phyloP scores from a whole-genome alignment of 2,329 filamentous ascomycete genomes.

The Ophiostoma triangulosporum region DNA sequence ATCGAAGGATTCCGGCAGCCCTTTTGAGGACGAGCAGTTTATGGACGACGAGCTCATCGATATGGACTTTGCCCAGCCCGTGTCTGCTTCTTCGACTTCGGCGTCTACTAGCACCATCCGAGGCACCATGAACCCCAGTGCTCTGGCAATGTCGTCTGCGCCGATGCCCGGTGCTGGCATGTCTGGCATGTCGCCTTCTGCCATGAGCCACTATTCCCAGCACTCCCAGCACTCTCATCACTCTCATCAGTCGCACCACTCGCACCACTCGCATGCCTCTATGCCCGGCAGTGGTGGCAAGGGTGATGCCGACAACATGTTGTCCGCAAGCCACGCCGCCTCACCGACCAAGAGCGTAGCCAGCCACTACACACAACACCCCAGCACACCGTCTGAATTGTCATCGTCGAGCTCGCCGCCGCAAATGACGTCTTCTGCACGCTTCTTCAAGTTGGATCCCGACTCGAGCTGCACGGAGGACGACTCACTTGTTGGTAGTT shows the following conservation, averaged over 20 bases:
- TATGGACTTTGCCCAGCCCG: neutral
- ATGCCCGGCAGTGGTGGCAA: constrained; percentile 1
- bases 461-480: constrained; percentile 21
- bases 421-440: constrained; percentile 20
- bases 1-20: constrained; percentile 30
- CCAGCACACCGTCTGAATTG: constrained; percentile 40
- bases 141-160: constrained; percentile 25
- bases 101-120: neutral
- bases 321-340: constrained; percentile 17
- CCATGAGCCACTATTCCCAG: constrained; percentile 31
- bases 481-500: constrained; percentile 12
- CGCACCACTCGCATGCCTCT: neutral
- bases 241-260: neutral
- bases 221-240: constrained; percentile 26
- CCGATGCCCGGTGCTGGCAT: constrained; percentile 23
- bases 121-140: constrained; percentile 24
- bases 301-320: constrained; percentile 10
- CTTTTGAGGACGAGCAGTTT: constrained; percentile 24
- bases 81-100: constrained; percentile 4
- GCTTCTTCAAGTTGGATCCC: constrained; percentile 34
- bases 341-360: constrained; percentile 37
- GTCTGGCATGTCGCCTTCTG: constrained; percentile 26
- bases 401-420: constrained; percentile 48
- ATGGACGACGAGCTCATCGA: constrained; percentile 27
- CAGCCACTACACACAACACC: constrained; percentile 33